Conservation (phyloP, 352 stramenopile genomes). For the Globisporangium nagaii region DNA sequence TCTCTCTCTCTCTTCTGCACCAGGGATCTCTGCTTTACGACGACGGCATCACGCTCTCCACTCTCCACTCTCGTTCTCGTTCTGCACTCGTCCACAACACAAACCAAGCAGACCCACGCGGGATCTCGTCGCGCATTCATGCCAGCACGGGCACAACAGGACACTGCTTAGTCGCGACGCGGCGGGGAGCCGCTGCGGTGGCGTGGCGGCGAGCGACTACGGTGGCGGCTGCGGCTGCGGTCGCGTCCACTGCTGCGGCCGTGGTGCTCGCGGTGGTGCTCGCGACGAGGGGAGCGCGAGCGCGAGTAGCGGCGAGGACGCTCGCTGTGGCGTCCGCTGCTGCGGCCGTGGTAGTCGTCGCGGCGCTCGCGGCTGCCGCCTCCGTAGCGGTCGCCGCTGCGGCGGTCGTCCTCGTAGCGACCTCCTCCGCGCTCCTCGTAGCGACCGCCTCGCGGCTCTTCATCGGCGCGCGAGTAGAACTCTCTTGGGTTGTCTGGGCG, state of each 20-base stretch:
- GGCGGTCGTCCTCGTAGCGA: constrained; percentile 11
- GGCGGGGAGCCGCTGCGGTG: constrained; percentile 35
- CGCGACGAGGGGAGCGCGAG: constrained; percentile 33
- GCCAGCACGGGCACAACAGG: not conserved
- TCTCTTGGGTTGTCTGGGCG: constrained; percentile 71
- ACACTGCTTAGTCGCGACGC: constrained; percentile 42
- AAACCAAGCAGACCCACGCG: not conserved
- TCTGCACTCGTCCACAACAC: not conserved
- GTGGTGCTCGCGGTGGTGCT: constrained; percentile 12
- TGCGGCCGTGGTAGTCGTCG: constrained; percentile 2
- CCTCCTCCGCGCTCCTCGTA: constrained; percentile 22
- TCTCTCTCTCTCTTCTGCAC: constrained; percentile 5
- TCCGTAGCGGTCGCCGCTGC: constrained; percentile 23
- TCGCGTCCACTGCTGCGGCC: constrained; percentile 15
- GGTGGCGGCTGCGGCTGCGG: constrained; percentile 30
- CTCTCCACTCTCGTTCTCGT: not conserved
- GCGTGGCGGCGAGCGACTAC: constrained; percentile 39
- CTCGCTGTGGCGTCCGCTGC: constrained; percentile 24
- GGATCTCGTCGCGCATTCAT: not conserved
- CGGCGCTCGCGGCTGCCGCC: constrained; percentile 9
- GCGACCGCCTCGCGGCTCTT: constrained; percentile 15
- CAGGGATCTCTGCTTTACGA: constrained; percentile 3
- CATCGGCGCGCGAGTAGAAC: constrained; percentile 48
- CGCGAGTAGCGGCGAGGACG: constrained; percentile 21
- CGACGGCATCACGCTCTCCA: not conserved